phyloP scores from a whole-genome alignment of 73 alveolate species.

The Blepharisma stoltei region DNA sequence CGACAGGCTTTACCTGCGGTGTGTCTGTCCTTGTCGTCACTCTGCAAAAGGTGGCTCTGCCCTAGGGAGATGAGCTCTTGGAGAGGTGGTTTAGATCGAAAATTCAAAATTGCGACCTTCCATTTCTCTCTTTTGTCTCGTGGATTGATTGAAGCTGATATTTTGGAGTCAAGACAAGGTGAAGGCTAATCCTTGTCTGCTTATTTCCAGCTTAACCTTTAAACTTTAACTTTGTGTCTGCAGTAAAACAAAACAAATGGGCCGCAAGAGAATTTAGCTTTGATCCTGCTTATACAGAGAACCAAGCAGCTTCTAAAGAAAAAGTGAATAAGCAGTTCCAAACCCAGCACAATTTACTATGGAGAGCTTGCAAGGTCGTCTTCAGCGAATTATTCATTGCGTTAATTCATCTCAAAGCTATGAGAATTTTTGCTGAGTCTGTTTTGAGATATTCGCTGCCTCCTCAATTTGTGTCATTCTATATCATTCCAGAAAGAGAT shows the following conservation, averaged over 20 bases:
- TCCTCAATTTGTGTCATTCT: conserved; percentile 48
- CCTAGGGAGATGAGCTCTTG: too few species aligned
- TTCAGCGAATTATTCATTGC: conserved; percentile 76
- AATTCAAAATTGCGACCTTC: too few species aligned
- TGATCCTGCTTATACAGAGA: conserved; percentile 49
- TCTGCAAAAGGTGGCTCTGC: too few species aligned
- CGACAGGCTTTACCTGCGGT: too few species aligned
- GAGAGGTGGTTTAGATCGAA: too few species aligned
- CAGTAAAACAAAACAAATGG: conserved; percentile 54
- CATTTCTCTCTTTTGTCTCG: too few species aligned
- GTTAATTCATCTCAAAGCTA: conserved; percentile 63
- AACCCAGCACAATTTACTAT: conserved; percentile 47
- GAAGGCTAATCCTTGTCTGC: too few species aligned
- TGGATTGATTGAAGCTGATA: too few species aligned
- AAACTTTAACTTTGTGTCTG: too few species aligned
- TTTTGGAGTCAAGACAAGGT: too few species aligned
- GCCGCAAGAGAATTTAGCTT: conserved; percentile 62
- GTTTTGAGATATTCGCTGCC: conserved; percentile 78
- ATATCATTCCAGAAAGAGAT: conserved; percentile 48
- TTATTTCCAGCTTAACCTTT: too few species aligned
- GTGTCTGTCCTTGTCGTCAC: too few species aligned
- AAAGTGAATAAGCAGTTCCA: conserved; percentile 41
- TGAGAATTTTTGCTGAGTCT: conserved; percentile 78
- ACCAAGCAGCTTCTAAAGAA: conserved; percentile 53
- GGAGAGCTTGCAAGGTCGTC: conserved; percentile 55